Conservation (phyloP, 2,329 filamentous ascomycete genomes). For the Dactylellina parvicollis region DNA sequence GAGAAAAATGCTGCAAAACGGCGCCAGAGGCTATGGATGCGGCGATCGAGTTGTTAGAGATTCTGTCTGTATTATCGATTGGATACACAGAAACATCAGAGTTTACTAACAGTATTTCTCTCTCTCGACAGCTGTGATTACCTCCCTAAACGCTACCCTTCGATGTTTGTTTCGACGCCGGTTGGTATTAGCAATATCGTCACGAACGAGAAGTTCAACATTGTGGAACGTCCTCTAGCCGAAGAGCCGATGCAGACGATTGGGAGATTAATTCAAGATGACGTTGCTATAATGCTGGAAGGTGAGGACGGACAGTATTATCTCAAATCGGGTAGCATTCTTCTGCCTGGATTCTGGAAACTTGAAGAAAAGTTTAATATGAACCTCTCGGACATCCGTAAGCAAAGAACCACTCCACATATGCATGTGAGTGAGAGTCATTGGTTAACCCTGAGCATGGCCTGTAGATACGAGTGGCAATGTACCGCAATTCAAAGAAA, state of each 20-base stretch:
- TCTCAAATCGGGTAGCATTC: slow-evolving; percentile 77
- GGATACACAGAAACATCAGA: background rate
- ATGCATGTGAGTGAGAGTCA: too few relatives aligned
- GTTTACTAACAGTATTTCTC: background rate
- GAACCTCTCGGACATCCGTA: slow-evolving; percentile 79
- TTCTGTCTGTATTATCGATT: slow-evolving; percentile 64
- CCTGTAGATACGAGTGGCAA: slow-evolving; percentile 70
- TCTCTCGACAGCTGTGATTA: slow-evolving; percentile 64
- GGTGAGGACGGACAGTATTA: slow-evolving; percentile 80
- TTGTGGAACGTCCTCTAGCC: slow-evolving; percentile 70
- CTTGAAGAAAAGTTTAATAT: slow-evolving; percentile 83
- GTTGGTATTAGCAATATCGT: slow-evolving; percentile 75
- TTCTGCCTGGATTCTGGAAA: slow-evolving; percentile 85
- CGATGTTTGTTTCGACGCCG: slow-evolving; percentile 71
- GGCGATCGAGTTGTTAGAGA: slow-evolving; percentile 79
- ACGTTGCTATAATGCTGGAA: slow-evolving; percentile 85
- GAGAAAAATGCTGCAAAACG: slow-evolving; percentile 73
- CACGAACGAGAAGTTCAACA: slow-evolving; percentile 78
- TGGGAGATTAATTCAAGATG: slow-evolving; percentile 79
- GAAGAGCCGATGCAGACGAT: slow-evolving; percentile 83
- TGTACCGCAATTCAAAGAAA: slow-evolving; percentile 76
- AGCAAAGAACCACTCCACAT: too few relatives aligned
- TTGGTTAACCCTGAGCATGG: background rate
- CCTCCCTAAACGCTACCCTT: slow-evolving; percentile 78
- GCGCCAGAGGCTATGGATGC: slow-evolving; percentile 76